Conservation (phyloP, 2,329 filamentous ascomycete genomes). For the Lachnellula subtilissima region DNA sequence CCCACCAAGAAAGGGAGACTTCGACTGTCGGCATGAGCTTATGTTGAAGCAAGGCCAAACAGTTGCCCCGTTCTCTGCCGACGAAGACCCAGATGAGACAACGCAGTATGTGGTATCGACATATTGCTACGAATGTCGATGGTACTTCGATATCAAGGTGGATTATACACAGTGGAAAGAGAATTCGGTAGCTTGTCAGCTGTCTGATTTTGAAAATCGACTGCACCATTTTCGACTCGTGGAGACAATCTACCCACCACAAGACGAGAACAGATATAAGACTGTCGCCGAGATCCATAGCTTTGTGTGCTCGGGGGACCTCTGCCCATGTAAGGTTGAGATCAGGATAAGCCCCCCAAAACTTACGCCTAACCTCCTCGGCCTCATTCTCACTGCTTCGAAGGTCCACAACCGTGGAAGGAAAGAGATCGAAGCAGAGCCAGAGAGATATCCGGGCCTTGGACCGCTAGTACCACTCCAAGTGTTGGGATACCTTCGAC, state of each 20-base stretch:
- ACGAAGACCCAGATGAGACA: constrained; percentile 33
- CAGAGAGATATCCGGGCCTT: constrained; percentile 47
- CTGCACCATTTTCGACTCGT: constrained; percentile 55
- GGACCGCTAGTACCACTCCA: constrained; percentile 47
- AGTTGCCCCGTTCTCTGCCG: constrained; percentile 34
- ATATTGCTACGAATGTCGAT: constrained; percentile 56
- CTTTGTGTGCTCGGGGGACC: constrained; percentile 56
- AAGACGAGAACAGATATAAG: constrained; percentile 28
- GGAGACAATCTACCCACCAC: constrained; percentile 35
- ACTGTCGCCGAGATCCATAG: constrained; percentile 37
- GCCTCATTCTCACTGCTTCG: constrained; percentile 49
- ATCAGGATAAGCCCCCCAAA: constrained; percentile 50
- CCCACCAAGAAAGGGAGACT: constrained; percentile 29
- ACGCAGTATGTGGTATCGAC: constrained; percentile 53
- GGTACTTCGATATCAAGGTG: constrained; percentile 55
- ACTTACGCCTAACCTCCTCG: constrained; percentile 43
- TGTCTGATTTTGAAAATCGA: constrained; percentile 42
- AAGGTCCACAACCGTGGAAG: constrained; percentile 49
- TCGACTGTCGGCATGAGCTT: constrained; percentile 56
- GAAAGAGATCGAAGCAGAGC: constrained; percentile 44
- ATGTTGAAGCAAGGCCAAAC: constrained; percentile 52
- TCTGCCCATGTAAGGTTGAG: constrained; percentile 49
- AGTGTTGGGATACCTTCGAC: constrained; percentile 50
- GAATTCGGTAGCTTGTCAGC: constrained; percentile 25
- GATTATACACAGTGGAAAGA: constrained; percentile 42